A percentile compares a stretch with the other conserved stretches of the same genome.
phyloP scores from a whole-genome alignment of 805 yeast genomes.

The Candida yuanshanica region DNA sequence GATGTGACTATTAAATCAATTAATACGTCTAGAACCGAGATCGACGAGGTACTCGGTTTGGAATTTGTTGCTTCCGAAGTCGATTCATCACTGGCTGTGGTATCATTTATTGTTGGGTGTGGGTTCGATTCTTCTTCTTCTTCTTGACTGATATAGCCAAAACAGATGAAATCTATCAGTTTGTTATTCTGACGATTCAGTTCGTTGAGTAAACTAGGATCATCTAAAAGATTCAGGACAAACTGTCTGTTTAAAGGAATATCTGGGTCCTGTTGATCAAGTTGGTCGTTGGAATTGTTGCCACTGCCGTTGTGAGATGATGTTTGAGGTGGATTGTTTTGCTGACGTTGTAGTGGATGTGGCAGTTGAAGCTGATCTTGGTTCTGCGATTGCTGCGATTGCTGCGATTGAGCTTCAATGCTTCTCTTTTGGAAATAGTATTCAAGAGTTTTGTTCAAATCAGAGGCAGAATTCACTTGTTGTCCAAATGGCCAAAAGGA shows the following conservation, averaged over 20 bases:
- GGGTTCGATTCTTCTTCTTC: background rate
- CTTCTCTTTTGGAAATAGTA: conserved; percentile 29
- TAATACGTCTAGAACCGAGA: conserved; percentile 39
- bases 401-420: conserved; percentile 3
- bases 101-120: too few relatives aligned
- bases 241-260: conserved; percentile 23
- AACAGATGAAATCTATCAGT: conserved; percentile 46
- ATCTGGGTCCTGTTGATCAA: conserved; percentile 2
- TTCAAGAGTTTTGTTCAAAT: conserved; percentile 35
- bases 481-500: conserved; percentile 43
- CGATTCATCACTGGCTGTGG: background rate
- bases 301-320: background rate
- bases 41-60: conserved; percentile 8
- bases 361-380: conserved; percentile 1
- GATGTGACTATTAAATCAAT: conserved; percentile 36
- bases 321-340: background rate
- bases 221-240: conserved; percentile 32
- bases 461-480: conserved; percentile 26
- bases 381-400: conserved; percentile 6
- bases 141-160: conserved; percentile 31
- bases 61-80: background rate
- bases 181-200: conserved; percentile 35
- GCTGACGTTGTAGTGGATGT: background rate
- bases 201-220: conserved; percentile 32
- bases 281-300: conserved; percentile 2